Base-by-base conservation (phyloP, 768 basidiomycete genomes). In the Leccinum boreale region DNA sequence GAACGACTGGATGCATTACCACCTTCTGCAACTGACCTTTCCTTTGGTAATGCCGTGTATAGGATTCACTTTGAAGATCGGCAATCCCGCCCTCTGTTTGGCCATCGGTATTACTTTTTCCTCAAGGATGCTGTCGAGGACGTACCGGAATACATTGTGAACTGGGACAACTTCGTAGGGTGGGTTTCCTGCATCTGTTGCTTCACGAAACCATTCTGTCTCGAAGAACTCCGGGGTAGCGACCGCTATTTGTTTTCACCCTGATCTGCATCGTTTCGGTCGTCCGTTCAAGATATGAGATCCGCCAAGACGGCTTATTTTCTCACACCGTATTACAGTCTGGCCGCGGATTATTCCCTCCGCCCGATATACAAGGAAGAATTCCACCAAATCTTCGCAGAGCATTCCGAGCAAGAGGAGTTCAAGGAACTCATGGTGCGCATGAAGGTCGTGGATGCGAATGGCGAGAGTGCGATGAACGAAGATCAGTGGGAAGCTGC, bases 401-500 rank as follows among this genome's bases (percentile, higher is more conserved):
- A 96, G 65, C 87, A 97, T 68, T 82, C 85, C 58, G 83, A 89
- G 24, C 81, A 89, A 61, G 73, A 81, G 3, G 94, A 97, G 64
- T 98, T 92, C 68, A 84, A 84, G 19, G 81, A 85, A n/a, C 78
- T 98, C 17, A 78, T 98, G 74, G 77, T 88, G 57, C 81, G 85
- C 63, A 99, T 99, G 97, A 90, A 86, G 60, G 97, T 99, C 28
- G 84, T 97, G 45, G 89, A 97, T 67, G 75, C 78, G 17, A 81
- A 88, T 44, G 94, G 94, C 2, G 89, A 89, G 74, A 95, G 92
- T 67, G 77, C 90, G 53, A 97, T 98, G 92, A 85, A 94, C 62
- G 89, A 90, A 63, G 89, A 91, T 64, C 95, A 98, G 74, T 97
- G 96, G 92, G 94, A 98, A 67, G 96, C 96, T 61, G 94, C 94